Conservation (phyloP, 129 eudicot genomes). For the Apium graveolens region DNA sequence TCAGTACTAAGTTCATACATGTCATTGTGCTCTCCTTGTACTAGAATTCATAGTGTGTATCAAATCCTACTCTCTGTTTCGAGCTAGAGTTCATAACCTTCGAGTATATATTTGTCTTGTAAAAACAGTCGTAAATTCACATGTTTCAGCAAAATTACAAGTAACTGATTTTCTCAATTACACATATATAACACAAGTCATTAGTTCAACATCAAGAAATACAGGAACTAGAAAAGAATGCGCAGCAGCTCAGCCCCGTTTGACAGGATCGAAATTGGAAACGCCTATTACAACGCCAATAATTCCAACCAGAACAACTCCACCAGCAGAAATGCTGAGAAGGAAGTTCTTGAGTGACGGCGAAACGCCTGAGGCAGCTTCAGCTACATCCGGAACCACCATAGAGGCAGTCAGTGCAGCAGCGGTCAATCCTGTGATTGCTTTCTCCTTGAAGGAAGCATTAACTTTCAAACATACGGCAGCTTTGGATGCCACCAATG, state of each 20-base stretch:
- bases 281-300: conserved; percentile 64
- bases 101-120: background rate
- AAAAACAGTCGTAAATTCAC: conserved; percentile 4
- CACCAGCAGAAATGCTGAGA: conserved; percentile 79
- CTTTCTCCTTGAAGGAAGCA: conserved; percentile 79
- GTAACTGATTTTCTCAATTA: conserved; percentile 7
- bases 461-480: conserved; percentile 31
- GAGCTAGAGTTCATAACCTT: background rate
- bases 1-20: background rate
- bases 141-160: conserved; percentile 12
- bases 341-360: conserved; percentile 85
- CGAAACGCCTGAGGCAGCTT: conserved; percentile 68
- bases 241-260: conserved; percentile 33
- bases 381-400: conserved; percentile 81
- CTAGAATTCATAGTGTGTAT: background rate
- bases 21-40: background rate
- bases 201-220: background rate
- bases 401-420: conserved; percentile 74
- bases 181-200: conserved; percentile 2
- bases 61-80: background rate
- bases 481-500: conserved; percentile 12
- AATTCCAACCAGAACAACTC: conserved; percentile 50
- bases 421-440: conserved; percentile 59
- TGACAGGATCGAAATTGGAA: conserved; percentile 84
- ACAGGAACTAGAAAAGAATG: background rate